Base-by-base conservation (phyloP, 2,329 filamentous ascomycete genomes). In the Calonectria pteridis region DNA sequence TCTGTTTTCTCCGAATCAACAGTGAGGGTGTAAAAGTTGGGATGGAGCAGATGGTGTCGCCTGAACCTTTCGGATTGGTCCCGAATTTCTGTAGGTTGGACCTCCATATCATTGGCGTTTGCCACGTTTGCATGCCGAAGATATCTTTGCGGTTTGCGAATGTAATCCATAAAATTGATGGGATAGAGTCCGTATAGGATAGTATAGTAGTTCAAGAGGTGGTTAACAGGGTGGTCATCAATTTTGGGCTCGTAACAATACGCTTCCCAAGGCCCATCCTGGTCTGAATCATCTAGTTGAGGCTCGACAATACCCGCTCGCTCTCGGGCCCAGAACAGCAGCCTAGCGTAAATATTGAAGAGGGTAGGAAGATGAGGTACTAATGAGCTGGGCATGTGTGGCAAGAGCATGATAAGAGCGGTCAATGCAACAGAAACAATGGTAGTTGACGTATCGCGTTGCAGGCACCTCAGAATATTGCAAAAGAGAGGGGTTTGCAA, bases 111-210 rank as follows among this genome's bases (percentile, higher is more conserved):
- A 75, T 95, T 93, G 1, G 92, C 90, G 63, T 92, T 91, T 6
- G 90, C 88, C 37, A 92, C 93, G 76, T 94, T 91, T 50, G 93
- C 91, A 79, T 94, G 93, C 59, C 94, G 92, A 13, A 97, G 86
- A 80, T 94, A 96, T 76, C 93, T 91, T 77, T 95, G 92, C 4
- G 94, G 94, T 80, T 96, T 96, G 71, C 94, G 91, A 75, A 97
- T 93, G 81, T 96, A 97, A 83, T 93, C 93, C 91, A 95, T 94
- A 78, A 97, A 95, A 82, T 96, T 96, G 80, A 96, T 91, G 2
- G 94, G 94, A 76, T 96, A 97, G 6, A 97, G 85, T 0, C 94
- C 95, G 78, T 97, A 97, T 0, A 97, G 87, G 31, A 95, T 93
- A 3, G 94, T 96, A 79, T 95, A 97, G 83, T 95, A 96, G 77